Base-by-base conservation (phyloP, 441 rosid genomes). In the Pelargonium citronellum region DNA sequence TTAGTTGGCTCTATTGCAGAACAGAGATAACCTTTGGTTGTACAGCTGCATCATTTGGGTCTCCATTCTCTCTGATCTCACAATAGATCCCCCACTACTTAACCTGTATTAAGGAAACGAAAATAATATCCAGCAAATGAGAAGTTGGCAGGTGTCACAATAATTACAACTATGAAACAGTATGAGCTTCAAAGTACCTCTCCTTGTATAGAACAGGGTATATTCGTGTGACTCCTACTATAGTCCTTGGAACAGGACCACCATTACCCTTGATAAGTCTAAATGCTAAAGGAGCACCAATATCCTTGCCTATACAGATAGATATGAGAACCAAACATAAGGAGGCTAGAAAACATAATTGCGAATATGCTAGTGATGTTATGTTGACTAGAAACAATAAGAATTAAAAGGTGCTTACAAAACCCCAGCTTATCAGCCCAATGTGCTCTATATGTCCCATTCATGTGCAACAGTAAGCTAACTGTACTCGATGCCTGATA, bases 371-470 rank as follows among this genome's bases (percentile, higher is more conserved):
- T 47, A 63, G 60, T 71, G 60, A 62, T 7, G 34, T 53, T 60
- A 62, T 7, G 34, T 44, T 58, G 72, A 49, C 39, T 70, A 43
- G 37, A 24, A 34, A 47, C n/a, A 63, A 11, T 15, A 74, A 20
- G 37, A 77, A 77, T 69, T 53, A 66, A 77, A 27, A 73, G 39
- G 67, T 71, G 73, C 97, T 87, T 85, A 92, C 99, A 89, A 68
- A 95, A 90, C 76, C 98, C 99, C 71, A 95, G 81, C 72, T 85
- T 84, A 69, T 90, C 97, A 65, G 92, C 92, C 99, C 99, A 95
- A 57, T 87, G 96, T 82, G 96, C 89, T 87, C 98, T 88, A 71
- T 88, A 89, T 13, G 99, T 92, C 73, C 97, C 99, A 86, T 95
- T 92, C 55, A 84, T 83, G 79, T 90, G 94, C 85, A 95, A 79